phyloP scores from a whole-genome alignment of 257 asterid species.

The Plectranthus barbatus region DNA sequence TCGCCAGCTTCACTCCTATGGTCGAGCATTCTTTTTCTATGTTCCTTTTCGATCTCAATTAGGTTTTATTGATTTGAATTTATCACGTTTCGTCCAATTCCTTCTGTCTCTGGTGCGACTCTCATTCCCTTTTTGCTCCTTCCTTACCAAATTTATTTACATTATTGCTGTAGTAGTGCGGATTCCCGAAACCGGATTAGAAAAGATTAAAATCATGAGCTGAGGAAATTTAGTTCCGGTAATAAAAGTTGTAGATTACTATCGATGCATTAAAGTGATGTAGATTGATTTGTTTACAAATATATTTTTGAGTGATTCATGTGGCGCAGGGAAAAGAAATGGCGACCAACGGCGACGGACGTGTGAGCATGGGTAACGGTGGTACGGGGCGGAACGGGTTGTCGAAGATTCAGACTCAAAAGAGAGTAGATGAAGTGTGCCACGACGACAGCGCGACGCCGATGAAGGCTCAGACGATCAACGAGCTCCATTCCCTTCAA shows the following conservation, averaged over 20 bases:
- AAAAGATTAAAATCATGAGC: not conserved
- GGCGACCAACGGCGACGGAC: slow-evolving; percentile 38
- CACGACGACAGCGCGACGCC: slow-evolving; percentile 56
- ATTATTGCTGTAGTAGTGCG: not conserved
- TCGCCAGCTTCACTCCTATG: slow-evolving; percentile 7
- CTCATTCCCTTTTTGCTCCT: not conserved
- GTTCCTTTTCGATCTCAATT: not conserved
- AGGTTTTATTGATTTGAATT: not conserved
- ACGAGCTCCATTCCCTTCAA: slow-evolving; percentile 65
- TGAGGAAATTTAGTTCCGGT: too few relatives aligned
- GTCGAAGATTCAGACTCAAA: slow-evolving; percentile 49
- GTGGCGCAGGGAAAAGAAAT: slow-evolving; percentile 27
- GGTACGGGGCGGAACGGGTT: slow-evolving; percentile 42
- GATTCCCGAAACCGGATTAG: not conserved
- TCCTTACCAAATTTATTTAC: not conserved
- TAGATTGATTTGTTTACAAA: not conserved
- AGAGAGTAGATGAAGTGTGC: slow-evolving; percentile 30
- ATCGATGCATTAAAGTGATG: not conserved
- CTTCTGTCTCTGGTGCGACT: slow-evolving; percentile 8
- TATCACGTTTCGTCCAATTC: not conserved
- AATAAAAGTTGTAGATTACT: too few relatives aligned
- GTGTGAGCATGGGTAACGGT: too few relatives aligned
- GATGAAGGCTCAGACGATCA: slow-evolving; percentile 54
- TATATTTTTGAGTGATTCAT: not conserved
- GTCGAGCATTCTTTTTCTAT: not conserved